Percentiles rank a stretch among this genome's conserved stretches.
Conservation (phyloP, 2,329 filamentous ascomycete species). For the Hansfordia pulvinata region DNA sequence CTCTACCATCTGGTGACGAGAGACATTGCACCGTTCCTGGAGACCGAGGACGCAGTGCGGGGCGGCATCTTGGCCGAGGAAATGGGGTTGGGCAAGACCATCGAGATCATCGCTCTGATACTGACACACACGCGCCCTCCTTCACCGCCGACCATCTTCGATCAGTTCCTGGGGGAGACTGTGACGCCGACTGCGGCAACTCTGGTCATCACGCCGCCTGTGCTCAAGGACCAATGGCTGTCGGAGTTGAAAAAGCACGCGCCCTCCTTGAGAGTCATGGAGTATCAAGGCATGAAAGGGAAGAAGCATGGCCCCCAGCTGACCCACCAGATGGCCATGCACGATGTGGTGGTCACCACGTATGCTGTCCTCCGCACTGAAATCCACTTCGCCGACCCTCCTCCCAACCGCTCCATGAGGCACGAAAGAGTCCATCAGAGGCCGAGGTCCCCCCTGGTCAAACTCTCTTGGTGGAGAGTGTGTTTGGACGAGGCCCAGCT, state of each 20-base stretch:
- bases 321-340: constrained; percentile 28
- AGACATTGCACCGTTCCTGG: constrained; percentile 29
- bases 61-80: constrained; percentile 65
- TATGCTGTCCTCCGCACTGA: constrained; percentile 65
- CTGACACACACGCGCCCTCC: constrained; percentile 39
- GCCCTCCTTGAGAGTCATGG: constrained; percentile 38
- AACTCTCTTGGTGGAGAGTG: constrained; percentile 80
- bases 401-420: constrained; percentile 55
- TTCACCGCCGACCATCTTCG: constrained; percentile 8
- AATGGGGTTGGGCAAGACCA: constrained; percentile 73
- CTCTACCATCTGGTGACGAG: constrained; percentile 45
- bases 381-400: constrained; percentile 59
- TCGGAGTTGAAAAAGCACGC: constrained; percentile 45
- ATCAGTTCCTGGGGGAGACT: constrained; percentile 24
- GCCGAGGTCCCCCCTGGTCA: constrained; percentile 61
- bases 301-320: constrained; percentile 22
- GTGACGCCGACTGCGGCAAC: constrained; percentile 40
- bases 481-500: constrained; percentile 75
- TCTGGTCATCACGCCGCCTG: constrained; percentile 45
- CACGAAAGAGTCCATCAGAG: constrained; percentile 52
- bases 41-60: constrained; percentile 24
- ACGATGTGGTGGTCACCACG: constrained; percentile 50
- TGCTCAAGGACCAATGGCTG: constrained; percentile 47
- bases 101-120: constrained; percentile 63
- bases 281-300: constrained; percentile 38